phyloP scores from a whole-genome alignment of 805 yeast species.

The Myxozyma geophila region DNA sequence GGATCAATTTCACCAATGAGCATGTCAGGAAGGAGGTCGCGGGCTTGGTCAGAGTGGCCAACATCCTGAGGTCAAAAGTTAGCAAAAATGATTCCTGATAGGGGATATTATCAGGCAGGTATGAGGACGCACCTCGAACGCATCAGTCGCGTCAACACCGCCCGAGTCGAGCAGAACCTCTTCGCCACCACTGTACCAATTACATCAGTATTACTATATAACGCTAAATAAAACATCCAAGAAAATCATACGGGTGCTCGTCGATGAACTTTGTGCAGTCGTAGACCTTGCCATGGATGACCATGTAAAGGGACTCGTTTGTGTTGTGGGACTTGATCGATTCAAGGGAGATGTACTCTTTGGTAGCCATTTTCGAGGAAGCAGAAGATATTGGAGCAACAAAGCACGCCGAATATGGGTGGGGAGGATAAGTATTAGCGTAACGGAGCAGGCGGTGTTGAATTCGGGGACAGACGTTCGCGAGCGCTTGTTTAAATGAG shows the following conservation, averaged over 20 bases:
- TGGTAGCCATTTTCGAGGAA: slow-evolving; percentile 1
- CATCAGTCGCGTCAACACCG: slow-evolving; percentile 75
- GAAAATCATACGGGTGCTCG: slow-evolving; percentile 57
- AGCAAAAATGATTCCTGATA: not conserved
- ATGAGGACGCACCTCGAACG: slow-evolving; percentile 56
- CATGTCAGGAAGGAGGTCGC: slow-evolving; percentile 68
- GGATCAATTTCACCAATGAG: slow-evolving; percentile 80
- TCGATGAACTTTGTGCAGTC: slow-evolving; percentile 60
- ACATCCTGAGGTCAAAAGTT: slow-evolving; percentile 63
- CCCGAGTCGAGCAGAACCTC: slow-evolving; percentile 79
- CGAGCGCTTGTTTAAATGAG: not conserved
- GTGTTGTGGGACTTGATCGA: slow-evolving; percentile 54
- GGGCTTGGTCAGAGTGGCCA: slow-evolving; percentile 97
- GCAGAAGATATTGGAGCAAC: no score
- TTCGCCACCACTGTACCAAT: slow-evolving; percentile 63
- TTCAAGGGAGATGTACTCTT: slow-evolving; percentile 40
- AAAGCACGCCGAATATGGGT: no score
- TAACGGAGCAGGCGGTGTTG: no score
- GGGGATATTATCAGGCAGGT: not conserved
- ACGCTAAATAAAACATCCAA: not conserved
- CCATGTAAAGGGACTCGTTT: slow-evolving; percentile 69
- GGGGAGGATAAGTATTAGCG: no score
- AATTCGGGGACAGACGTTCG: not conserved
- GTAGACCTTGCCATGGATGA: slow-evolving; percentile 70
- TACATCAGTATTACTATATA: no score